phyloP scores from a whole-genome alignment of 768 basidiomycete genomes.

The Pleurotus eryngii region DNA sequence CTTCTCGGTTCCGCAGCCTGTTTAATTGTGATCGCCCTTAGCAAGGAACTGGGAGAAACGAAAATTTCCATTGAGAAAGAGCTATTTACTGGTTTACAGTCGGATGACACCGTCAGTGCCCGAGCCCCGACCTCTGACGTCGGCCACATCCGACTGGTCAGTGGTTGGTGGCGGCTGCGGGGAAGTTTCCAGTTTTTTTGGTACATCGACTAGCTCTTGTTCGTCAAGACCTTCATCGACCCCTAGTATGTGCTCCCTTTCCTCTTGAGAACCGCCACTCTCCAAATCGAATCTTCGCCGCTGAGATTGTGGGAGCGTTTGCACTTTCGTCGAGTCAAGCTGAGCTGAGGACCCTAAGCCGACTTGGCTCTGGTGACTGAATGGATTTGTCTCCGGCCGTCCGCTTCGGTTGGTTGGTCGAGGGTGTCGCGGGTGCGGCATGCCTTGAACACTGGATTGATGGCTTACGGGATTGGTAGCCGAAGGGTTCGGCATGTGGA shows the following conservation, averaged over 20 bases:
- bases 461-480: constrained; percentile 15
- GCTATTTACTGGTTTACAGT: constrained; percentile 8
- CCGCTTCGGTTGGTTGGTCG: neutral
- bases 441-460: constrained; percentile 6
- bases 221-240: constrained; percentile 26
- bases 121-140: constrained; percentile 1
- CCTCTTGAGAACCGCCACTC: constrained; percentile 21
- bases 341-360: constrained; percentile 3
- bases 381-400: constrained; percentile 11
- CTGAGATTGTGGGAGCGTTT: constrained; percentile 8
- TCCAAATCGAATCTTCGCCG: constrained; percentile 14
- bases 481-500: constrained; percentile 14
- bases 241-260: constrained; percentile 34
- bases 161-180: neutral
- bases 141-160: constrained; percentile 1
- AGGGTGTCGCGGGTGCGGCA: neutral
- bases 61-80: neutral
- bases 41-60: neutral
- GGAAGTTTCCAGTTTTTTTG: neutral
- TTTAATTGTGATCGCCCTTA: no score
- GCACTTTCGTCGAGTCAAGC: constrained; percentile 10
- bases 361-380: constrained; percentile 15
- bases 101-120: constrained; percentile 10
- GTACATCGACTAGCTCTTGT: constrained; percentile 3
- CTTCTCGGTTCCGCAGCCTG: no score